Conservation (phyloP, 129 eudicot genomes). For the Chrysanthemum seticuspe region DNA sequence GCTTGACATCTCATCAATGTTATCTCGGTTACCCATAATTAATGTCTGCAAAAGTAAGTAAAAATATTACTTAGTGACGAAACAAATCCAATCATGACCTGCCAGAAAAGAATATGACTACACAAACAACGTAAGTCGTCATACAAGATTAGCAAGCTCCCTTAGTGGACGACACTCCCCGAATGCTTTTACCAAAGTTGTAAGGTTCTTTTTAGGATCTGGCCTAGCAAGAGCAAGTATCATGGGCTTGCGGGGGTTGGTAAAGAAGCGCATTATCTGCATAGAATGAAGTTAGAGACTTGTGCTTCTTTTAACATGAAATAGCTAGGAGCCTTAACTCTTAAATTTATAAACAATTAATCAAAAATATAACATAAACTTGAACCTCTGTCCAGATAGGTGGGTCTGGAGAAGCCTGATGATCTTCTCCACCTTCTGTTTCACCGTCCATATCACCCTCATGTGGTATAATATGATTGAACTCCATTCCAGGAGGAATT, state of each 20-base stretch:
- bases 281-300: slow-evolving; percentile 15
- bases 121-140: slow-evolving; percentile 14
- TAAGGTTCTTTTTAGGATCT: slow-evolving; percentile 94
- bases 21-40: slow-evolving; percentile 44
- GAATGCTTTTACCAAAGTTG: slow-evolving; percentile 95
- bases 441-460: slow-evolving; percentile 94
- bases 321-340: neutral
- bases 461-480: slow-evolving; percentile 91
- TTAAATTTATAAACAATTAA: neutral
- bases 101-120: neutral
- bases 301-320: slow-evolving; percentile 4
- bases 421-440: slow-evolving; percentile 79
- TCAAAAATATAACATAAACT: slow-evolving; percentile 3
- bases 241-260: slow-evolving; percentile 99
- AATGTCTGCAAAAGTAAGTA: slow-evolving; percentile 30
- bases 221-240: slow-evolving; percentile 99
- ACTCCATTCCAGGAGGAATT: slow-evolving; percentile 99
- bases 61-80: slow-evolving; percentile 2
- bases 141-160: slow-evolving; percentile 98
- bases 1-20: slow-evolving; percentile 45
- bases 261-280: slow-evolving; percentile 98
- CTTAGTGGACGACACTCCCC: slow-evolving; percentile 97
- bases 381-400: slow-evolving; percentile 95
- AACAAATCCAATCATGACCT: neutral
- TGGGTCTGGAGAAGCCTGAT: slow-evolving; percentile 78